Evolutionary conservation across 495 filamentous ascomycete genomes (phyloP).

Genomic region (Thermochaetoides thermophila): DNA sequence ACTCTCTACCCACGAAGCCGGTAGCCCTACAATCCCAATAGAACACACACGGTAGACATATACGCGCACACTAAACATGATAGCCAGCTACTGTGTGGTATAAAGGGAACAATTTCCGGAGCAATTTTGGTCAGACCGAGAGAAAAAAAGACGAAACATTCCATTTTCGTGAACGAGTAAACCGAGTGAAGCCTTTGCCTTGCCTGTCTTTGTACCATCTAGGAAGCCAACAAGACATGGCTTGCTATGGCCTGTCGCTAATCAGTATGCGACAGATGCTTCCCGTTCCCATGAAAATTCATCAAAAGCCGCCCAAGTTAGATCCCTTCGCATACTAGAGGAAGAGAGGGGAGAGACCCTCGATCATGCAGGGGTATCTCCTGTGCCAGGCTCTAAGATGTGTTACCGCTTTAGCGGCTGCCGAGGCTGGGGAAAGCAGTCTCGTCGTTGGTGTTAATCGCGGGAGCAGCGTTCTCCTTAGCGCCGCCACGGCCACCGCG

Average conservation of each 20-base stretch:
- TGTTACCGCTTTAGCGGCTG: constrained; percentile 9
- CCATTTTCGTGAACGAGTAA: constrained; percentile 1
- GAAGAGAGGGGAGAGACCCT: too few species aligned
- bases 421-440: constrained; percentile 64
- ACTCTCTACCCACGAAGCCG: too few species aligned
- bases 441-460: constrained; percentile 52
- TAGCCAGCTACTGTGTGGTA: too few species aligned
- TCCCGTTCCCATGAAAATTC: neutral
- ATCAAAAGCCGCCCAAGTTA: neutral
- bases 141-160: too few species aligned
- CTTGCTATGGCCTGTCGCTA: neutral
- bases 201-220: neutral
- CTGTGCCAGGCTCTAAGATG: too few species aligned
- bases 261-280: constrained; percentile 1
- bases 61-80: too few species aligned
- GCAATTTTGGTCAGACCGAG: too few species aligned
- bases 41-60: too few species aligned
- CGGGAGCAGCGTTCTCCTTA: constrained; percentile 12
- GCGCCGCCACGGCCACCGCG: constrained; percentile 28
- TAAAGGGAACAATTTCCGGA: too few species aligned
- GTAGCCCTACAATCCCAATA: too few species aligned
- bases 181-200: neutral
- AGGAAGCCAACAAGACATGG: too few species aligned
- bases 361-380: too few species aligned
- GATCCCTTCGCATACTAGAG: neutral